Base-by-base conservation (phyloP, 2,329 filamentous ascomycete species). In the Exserohilum rostratum region DNA sequence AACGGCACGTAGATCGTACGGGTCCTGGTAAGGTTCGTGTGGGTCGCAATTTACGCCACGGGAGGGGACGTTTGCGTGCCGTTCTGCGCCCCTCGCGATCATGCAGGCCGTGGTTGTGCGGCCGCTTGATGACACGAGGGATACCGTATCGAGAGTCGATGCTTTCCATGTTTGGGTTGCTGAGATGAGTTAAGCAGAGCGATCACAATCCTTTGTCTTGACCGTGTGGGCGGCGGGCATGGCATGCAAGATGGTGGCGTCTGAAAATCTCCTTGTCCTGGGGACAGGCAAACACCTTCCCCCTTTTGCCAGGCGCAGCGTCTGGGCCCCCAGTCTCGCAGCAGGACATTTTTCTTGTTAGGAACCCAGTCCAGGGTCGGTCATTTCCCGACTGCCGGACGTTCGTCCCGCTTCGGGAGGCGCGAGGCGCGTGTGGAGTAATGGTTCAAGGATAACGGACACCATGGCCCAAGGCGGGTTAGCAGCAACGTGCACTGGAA, bases 391-490 rank as follows among this genome's bases (percentile, higher is more conserved):
- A 45, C 20, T 48, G 52, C 38, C 51, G 50, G 43, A 53, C 42
- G 25, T 50, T 35, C 47, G 45, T 50, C 52, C 50, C 52, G 52
- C 38, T 42, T 37, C 55, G 43, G 55, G 49, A 51, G 47, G 38
- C 20, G 42, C 18, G 46, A 47, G 42, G 38, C 20, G 40, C n/a
- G 25, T 33, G 51, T 49, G 49, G 51, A 50, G 55, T 50, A 53
- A 50, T 43, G 38, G 34, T 35, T 27, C 42, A 58, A 50, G 53
- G 48, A 35, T 37, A 35, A 20, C 38, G 37, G 31, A 50, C 47
- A 40, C 53, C 44, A 55, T 17, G 10, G 13, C 29, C 42, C 11
- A 15, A 39, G 5, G 1, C 10, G n/a, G 25, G 5, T 44, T 57
- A 55, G 50, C 29, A n/a, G 11, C 27, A 46, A 45, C 51, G 40